Evolutionary conservation across 1,284 basidiomycete species (phyloP), one percentile per base, ranked within the genome.

Genomic region (Boletus subluridellus): DNA sequence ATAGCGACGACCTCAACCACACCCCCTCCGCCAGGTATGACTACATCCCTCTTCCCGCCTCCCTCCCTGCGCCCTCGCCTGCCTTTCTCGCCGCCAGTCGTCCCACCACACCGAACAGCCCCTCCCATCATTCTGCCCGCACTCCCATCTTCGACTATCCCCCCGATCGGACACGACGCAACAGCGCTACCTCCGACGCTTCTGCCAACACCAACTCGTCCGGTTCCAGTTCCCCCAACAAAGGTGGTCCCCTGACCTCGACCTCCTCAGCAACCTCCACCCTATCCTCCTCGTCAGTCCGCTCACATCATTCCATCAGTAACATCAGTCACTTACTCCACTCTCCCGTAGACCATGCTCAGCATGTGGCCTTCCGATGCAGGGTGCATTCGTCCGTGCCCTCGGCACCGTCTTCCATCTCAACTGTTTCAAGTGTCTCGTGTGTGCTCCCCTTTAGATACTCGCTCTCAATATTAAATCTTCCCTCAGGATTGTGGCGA

Each of bases 391-490:
- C 75, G 97, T 99, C 24, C 85, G 97, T 58, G 97, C 97, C 0
- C 81, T 99, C 56, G 91, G 93, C 55, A 90, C 94, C 9, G 94
- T 98, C 39, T 99, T 91, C 73, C 96, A 99, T 74, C 76, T 98
- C 35, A 91, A 94, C 66, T 99, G 96, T 78, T 99, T 99, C 83
- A 92, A 93, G 67, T 99, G 96, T 81, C 85, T 91, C 82, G 94
- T 95, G 66, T 66, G 89, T 77, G 26, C 46, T 55, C 55, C 54
- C 60, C 64, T 42, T 41, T 39, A 47, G 45, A 42, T 47, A 32
- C 2, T 14, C 32, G 0, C 12, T 26, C 34, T 28, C 46, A 11
- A 3, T 53, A 30, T 49, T 57, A 63, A 50, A 63, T 66, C 48
- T 54, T 59, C 41, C 49, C 35, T 28, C 71, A 98, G 94, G 97